Evolutionary conservation across 1,284 basidiomycete genomes (phyloP).

Genomic region (Ganoderma leucocontextum): DNA sequence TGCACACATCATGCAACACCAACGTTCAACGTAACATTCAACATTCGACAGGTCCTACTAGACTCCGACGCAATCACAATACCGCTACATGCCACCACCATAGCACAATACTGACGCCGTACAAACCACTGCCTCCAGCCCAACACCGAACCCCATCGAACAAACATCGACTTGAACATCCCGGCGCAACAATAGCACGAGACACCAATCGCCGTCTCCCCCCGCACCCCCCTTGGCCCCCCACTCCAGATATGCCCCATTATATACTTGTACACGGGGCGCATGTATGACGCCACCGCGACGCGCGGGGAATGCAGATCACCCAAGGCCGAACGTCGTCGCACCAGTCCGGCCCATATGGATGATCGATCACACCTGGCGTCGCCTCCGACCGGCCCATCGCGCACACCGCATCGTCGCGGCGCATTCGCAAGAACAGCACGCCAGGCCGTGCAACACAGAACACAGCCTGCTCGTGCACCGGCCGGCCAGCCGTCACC

Average conservation of each 20-base stretch:
- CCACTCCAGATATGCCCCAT: background rate
- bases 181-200: background rate
- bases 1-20: background rate
- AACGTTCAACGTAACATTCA: background rate
- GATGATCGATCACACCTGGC: background rate
- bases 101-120: background rate
- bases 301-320: background rate
- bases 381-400: background rate
- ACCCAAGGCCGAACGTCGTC: conserved; percentile 19
- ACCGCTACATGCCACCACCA: background rate
- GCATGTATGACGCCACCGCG: background rate
- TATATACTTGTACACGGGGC: background rate
- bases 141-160: background rate
- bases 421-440: background rate
- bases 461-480: background rate
- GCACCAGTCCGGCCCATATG: conserved; percentile 14
- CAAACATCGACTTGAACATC: background rate
- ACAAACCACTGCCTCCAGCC: background rate
- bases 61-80: background rate
- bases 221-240: background rate
- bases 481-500: conserved; percentile 49
- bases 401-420: background rate
- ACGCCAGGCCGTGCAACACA: background rate
- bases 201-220: background rate
- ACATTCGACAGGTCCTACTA: background rate